A percentile compares a stretch with the other conserved stretches of the same genome.
Evolutionary conservation across 108 stramenopile genomes (phyloP).

Genomic region (Bacterosira constricta): DNA sequence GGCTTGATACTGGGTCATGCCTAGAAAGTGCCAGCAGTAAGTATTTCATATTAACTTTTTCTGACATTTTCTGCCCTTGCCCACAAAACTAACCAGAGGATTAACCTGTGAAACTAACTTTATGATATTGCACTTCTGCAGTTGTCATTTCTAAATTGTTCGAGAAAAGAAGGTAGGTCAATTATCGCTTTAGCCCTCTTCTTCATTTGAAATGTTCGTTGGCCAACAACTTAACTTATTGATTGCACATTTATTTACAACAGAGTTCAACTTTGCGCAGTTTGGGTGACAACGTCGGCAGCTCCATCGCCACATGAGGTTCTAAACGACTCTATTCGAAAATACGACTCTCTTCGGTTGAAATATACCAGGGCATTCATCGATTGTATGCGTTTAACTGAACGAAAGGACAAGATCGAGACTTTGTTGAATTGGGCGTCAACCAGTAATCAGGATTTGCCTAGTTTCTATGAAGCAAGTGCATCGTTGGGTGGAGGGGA

Average conservation of each 20-base stretch:
- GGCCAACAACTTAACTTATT: too few relatives aligned
- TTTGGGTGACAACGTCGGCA: slow-evolving; percentile 83
- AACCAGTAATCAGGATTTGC: slow-evolving; percentile 63
- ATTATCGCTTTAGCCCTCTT: too few relatives aligned
- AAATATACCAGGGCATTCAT: slow-evolving; percentile 81
- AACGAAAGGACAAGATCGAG: slow-evolving; percentile 57
- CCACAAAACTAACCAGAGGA: too few relatives aligned
- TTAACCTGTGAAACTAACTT: neutral
- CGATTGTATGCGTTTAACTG: slow-evolving; percentile 54
- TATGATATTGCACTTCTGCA: neutral
- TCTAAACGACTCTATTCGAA: slow-evolving; percentile 75
- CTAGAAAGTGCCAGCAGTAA: slow-evolving; percentile 68
- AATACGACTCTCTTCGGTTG: slow-evolving; percentile 80
- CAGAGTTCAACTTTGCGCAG: slow-evolving; percentile 75
- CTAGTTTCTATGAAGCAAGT: slow-evolving; percentile 74
- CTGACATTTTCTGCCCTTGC: too few relatives aligned
- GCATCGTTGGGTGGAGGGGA: slow-evolving; percentile 53
- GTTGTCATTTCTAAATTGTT: slow-evolving; percentile 13
- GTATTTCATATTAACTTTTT: slow-evolving; percentile 3
- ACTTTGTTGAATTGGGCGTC: slow-evolving; percentile 56
- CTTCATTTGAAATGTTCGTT: neutral
- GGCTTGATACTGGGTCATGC: slow-evolving; percentile 52
- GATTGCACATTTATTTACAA: too few relatives aligned
- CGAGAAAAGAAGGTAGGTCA: neutral
- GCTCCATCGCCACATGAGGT: slow-evolving; percentile 73